A percentile compares a stretch with the other conserved stretches of the same genome.
phyloP scores from a whole-genome alignment of 768 basidiomycete species.

The Tubosaeta sp. region DNA sequence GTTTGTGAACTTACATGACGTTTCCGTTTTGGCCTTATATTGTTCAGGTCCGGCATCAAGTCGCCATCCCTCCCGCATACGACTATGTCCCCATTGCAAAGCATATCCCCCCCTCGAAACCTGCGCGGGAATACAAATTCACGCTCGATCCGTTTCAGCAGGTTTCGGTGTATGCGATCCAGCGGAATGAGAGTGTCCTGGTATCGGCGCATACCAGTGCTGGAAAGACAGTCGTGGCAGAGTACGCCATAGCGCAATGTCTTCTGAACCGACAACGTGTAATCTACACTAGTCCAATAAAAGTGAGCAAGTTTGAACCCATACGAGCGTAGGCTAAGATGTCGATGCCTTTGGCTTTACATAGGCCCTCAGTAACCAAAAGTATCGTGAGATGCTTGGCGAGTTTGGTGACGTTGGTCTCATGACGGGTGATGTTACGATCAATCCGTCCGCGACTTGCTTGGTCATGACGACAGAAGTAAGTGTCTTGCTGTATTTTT shows the following conservation, averaged over 20 bases:
- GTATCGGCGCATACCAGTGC: slow-evolving; percentile 99
- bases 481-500: background rate
- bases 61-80: slow-evolving; percentile 90
- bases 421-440: slow-evolving; percentile 99
- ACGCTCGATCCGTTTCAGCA: slow-evolving; percentile 95
- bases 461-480: slow-evolving; percentile 99
- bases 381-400: slow-evolving; percentile 96
- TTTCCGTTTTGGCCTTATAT: slow-evolving; percentile 3
- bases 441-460: slow-evolving; percentile 95
- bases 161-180: slow-evolving; percentile 92
- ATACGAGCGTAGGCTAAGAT: slow-evolving; percentile 9
- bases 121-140: slow-evolving; percentile 92
- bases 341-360: slow-evolving; percentile 17
- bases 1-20: slow-evolving; percentile 23
- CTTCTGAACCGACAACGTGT: slow-evolving; percentile 91
- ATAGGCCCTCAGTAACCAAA: slow-evolving; percentile 97
- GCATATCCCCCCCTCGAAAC: slow-evolving; percentile 88
- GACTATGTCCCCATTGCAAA: slow-evolving; percentile 86
- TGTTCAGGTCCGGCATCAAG: slow-evolving; percentile 85
- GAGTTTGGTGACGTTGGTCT: slow-evolving; percentile 98
- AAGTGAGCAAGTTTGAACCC: slow-evolving; percentile 54
- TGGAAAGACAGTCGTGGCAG: slow-evolving; percentile 98
- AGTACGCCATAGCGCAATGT: slow-evolving; percentile 98
- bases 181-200: slow-evolving; percentile 94
- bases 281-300: slow-evolving; percentile 99